Evolutionary conservation across 176 grass and related monocot genomes (phyloP).

Genomic region (Oryza nivara): DNA sequence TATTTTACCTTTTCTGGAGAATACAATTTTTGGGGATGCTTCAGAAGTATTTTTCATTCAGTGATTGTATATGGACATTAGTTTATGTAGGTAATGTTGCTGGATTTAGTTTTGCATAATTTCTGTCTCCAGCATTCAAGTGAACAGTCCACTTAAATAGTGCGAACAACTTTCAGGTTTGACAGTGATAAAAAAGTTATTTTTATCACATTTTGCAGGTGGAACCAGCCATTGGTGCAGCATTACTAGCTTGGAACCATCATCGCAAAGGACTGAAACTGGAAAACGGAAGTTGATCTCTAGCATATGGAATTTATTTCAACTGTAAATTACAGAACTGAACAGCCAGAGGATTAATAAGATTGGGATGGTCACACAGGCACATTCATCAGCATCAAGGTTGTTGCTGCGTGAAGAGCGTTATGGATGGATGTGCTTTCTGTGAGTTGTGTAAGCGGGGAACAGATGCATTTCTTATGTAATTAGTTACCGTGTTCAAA

Average conservation of each 20-base stretch:
- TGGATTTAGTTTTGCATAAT: slow-evolving; percentile 11
- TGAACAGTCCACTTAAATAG: not conserved
- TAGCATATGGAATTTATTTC: not conserved
- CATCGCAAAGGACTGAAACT: slow-evolving; percentile 47
- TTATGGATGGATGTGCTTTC: slow-evolving; percentile 20
- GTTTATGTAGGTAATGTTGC: not conserved
- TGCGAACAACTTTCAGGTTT: not conserved
- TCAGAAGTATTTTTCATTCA: not conserved
- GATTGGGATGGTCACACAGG: not conserved
- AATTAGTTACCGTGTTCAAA: slow-evolving; percentile 33
- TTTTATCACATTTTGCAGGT: slow-evolving; percentile 54
- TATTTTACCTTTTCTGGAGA: not conserved
- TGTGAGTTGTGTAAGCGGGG: not conserved
- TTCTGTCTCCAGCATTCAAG: not conserved
- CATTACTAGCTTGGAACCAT: slow-evolving; percentile 73
- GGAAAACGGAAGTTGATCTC: slow-evolving; percentile 56
- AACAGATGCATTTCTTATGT: slow-evolving; percentile 31
- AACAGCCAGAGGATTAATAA: not conserved
- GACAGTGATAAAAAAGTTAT: not conserved
- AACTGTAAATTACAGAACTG: slow-evolving; percentile 36
- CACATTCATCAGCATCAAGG: slow-evolving; percentile 29
- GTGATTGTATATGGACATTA: not conserved
- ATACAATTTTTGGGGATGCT: too few species aligned
- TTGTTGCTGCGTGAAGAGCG: slow-evolving; percentile 31
- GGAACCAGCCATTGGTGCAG: slow-evolving; percentile 89